phyloP scores from a whole-genome alignment of 805 yeast genomes.

The Cyberlindnera subsufficiens region DNA sequence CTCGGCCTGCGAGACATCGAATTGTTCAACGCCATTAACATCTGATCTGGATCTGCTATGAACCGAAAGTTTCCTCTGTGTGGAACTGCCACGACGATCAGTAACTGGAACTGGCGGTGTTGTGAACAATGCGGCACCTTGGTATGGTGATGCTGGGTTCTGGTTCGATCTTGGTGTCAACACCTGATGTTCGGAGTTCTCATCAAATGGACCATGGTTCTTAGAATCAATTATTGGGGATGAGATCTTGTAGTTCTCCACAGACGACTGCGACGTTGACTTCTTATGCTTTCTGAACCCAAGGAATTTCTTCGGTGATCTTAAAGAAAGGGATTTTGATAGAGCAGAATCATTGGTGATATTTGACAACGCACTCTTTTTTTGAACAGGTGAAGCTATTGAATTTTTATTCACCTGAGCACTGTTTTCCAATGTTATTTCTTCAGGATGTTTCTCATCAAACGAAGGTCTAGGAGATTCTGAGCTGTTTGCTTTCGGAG shows the following conservation, averaged over 20 bases:
- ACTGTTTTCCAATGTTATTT: too few relatives aligned
- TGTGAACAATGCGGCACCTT: slow-evolving; percentile 21
- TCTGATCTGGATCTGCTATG: slow-evolving; percentile 16
- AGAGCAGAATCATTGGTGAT: neutral
- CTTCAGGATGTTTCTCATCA: neutral
- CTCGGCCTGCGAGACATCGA: slow-evolving; percentile 24
- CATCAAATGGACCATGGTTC: slow-evolving; percentile 4
- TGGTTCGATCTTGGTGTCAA: slow-evolving; percentile 11
- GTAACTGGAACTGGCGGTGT: slow-evolving; percentile 23
- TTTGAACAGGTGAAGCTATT: neutral
- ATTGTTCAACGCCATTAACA: slow-evolving; percentile 10
- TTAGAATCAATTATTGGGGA: slow-evolving; percentile 17
- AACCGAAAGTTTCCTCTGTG: slow-evolving; percentile 6
- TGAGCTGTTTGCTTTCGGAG: neutral
- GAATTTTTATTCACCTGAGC: neutral
- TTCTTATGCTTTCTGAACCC: slow-evolving; percentile 22
- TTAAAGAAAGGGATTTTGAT: slow-evolving; percentile 16
- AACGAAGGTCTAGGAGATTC: neutral
- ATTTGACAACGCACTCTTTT: slow-evolving; percentile 1
- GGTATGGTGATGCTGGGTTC: slow-evolving; percentile 12
- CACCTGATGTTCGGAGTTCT: neutral
- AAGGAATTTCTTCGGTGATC: slow-evolving; percentile 24
- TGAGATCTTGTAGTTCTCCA: slow-evolving; percentile 19
- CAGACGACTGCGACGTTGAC: slow-evolving; percentile 19
- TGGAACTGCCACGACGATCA: neutral